phyloP scores from a whole-genome alignment of 2,329 filamentous ascomycete species.

The Calonectria hongkongensis region DNA sequence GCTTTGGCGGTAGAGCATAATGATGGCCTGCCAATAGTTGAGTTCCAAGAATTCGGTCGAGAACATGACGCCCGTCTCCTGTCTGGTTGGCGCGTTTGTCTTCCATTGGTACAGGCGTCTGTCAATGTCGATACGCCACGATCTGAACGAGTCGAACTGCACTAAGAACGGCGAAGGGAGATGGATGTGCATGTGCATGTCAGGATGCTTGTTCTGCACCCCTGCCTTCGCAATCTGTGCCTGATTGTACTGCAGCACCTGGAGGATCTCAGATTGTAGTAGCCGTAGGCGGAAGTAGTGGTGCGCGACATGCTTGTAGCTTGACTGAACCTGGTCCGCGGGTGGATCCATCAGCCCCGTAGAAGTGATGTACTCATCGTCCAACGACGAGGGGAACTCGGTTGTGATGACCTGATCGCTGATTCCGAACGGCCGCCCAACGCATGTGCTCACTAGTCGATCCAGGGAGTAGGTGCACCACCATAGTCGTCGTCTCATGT shows the following conservation, averaged over 20 bases:
- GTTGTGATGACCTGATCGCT: slow-evolving; percentile 98
- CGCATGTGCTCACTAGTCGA: slow-evolving; percentile 94
- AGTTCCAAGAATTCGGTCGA: slow-evolving; percentile 92
- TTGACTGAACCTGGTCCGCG: slow-evolving; percentile 76
- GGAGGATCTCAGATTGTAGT: slow-evolving; percentile 94
- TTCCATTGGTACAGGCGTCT: slow-evolving; percentile 90
- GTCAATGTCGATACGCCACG: slow-evolving; percentile 93
- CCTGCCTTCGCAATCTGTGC: slow-evolving; percentile 83
- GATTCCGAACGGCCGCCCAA: slow-evolving; percentile 94
- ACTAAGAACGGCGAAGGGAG: slow-evolving; percentile 90
- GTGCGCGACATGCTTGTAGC: slow-evolving; percentile 92
- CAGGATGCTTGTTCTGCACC: slow-evolving; percentile 80
- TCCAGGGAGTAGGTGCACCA: slow-evolving; percentile 98
- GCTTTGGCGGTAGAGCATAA: slow-evolving; percentile 96
- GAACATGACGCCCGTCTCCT: slow-evolving; percentile 91
- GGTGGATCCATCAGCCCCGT: slow-evolving; percentile 81
- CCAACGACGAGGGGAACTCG: slow-evolving; percentile 91
- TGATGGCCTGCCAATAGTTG: slow-evolving; percentile 98
- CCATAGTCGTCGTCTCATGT: slow-evolving; percentile 91
- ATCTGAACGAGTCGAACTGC: slow-evolving; percentile 88
- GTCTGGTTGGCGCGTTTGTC: slow-evolving; percentile 83
- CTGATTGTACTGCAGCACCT: slow-evolving; percentile 94
- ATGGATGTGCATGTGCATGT: slow-evolving; percentile 86
- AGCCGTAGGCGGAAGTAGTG: slow-evolving; percentile 94
- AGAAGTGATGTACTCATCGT: slow-evolving; percentile 91